Conservation (phyloP, 2,329 filamentous ascomycete genomes). For the Fusarium sp. region DNA sequence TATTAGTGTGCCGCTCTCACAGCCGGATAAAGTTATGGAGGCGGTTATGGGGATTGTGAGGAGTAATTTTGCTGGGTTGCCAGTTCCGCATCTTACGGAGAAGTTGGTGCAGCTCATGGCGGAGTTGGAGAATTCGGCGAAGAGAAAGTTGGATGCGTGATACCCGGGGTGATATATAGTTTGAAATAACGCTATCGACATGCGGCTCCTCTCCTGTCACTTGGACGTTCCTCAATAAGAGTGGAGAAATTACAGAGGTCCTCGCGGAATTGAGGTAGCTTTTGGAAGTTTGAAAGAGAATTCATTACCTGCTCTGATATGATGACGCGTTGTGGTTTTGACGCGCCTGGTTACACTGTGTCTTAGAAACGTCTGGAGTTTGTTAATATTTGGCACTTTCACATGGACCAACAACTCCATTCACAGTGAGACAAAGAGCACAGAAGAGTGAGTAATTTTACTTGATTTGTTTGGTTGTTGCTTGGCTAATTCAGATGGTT, state of each 20-base stretch:
- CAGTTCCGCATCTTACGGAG: constrained; percentile 23
- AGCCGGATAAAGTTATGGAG: constrained; percentile 30
- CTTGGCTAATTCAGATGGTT: too few relatives aligned
- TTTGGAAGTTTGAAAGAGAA: too few relatives aligned
- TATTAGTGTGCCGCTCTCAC: constrained; percentile 15
- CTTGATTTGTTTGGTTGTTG: constrained; percentile 10
- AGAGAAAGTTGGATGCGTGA: constrained; percentile 27
- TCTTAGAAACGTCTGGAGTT: rapidly evolving
- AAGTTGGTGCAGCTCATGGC: constrained; percentile 33
- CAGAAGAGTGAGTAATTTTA: neutral
- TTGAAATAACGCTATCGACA: too few relatives aligned
- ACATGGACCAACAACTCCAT: neutral
- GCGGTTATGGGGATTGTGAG: constrained; percentile 17
- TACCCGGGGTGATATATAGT: neutral
- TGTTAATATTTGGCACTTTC: neutral
- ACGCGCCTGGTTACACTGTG: neutral
- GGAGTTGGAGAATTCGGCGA: constrained; percentile 29
- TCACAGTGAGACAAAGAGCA: rapidly evolving
- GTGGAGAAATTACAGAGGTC: too few relatives aligned
- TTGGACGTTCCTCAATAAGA: too few relatives aligned
- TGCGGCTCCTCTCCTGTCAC: too few relatives aligned
- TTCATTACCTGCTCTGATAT: too few relatives aligned
- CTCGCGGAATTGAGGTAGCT: too few relatives aligned
- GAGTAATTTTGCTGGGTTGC: constrained; percentile 11
- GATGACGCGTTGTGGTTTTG: too few relatives aligned